Base-by-base conservation (phyloP, 495 filamentous ascomycete genomes). In the Lichenothelia convexa region DNA sequence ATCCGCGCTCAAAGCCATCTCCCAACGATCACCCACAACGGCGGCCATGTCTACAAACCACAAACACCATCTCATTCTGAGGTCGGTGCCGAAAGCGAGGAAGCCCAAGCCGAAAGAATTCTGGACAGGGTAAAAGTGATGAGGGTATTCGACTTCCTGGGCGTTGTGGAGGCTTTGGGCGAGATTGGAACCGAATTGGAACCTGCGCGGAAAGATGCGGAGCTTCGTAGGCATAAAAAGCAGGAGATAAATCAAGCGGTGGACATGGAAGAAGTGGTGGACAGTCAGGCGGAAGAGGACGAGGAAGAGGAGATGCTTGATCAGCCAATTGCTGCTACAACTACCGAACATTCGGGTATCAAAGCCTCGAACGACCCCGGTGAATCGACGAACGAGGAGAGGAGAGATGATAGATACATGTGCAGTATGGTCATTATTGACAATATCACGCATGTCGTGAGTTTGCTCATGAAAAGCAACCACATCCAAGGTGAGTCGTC, bases 141-240 rank as follows among this genome's bases (percentile, higher is more conserved):
- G 39, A 46, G 65, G 3, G 63, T 76, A 4, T 75, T 75, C 47
- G 71, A 78, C 42, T 45, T 71, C 15, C 59, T 67, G 36, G 72
- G 71, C 3, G 37, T 76, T 18, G 60, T 50, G 54, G 71, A 78
- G 46, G 65, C 67, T 6, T 34, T 75, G 4, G 44, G 29, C 1
- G 68, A 72, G 47, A 22, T 72, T 39, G 43, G 42, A 18, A 44
- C 49, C 4, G 40, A 33, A 17, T 37, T 55, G 6, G 43, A 46
- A 16, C 21, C 26, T 9, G 27, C 8, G 5, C n/a, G 2, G 18
- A 29, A 21, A 6, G 16, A 35, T 18, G 13, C 20, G 13, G 8
- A 39, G 31, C 17, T 7, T 1, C 22, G 1, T 5, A 15, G 0
- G 21, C 27, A 18, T 29, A 7, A 32, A 39, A 1, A n/a, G 1